A percentile compares a stretch with the other conserved stretches of the same genome.
phyloP scores from a whole-genome alignment of 2,329 filamentous ascomycete genomes.

The Huntiella bhutanensis region DNA sequence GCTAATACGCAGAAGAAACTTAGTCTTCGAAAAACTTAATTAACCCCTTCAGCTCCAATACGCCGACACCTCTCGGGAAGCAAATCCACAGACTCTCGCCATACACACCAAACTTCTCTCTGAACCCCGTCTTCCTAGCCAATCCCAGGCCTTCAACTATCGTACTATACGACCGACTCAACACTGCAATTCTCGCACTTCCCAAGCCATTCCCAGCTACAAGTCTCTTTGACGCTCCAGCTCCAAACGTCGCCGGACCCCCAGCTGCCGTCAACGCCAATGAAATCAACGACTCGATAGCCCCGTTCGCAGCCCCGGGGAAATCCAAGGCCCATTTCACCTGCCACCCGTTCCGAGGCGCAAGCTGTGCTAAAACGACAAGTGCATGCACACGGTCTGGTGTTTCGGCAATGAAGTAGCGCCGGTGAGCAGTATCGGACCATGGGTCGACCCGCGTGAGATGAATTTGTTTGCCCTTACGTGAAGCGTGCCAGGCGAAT shows the following conservation, averaged over 20 bases:
- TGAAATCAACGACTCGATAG: conserved; percentile 68
- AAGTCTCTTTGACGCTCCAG: conserved; percentile 56
- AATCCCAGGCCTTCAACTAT: conserved; percentile 67
- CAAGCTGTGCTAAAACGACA: conserved; percentile 66
- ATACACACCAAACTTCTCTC: conserved; percentile 71
- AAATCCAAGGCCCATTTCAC: conserved; percentile 95
- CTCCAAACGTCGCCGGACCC: conserved; percentile 63
- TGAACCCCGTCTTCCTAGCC: conserved; percentile 71
- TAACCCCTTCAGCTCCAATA: conserved; percentile 66
- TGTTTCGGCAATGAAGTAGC: conserved; percentile 68
- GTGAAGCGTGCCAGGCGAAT: conserved; percentile 57
- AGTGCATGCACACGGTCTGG: conserved; percentile 56
- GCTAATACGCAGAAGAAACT: too few relatives aligned
- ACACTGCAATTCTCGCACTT: conserved; percentile 60
- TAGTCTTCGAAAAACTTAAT: conserved; percentile 61
- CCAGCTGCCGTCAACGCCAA: conserved; percentile 36
- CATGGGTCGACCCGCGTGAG: conserved; percentile 79
- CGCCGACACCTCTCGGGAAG: conserved; percentile 72
- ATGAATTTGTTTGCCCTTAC: conserved; percentile 74
- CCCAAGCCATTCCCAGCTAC: conserved; percentile 65
- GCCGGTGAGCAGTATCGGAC: conserved; percentile 65
- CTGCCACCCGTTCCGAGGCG: conserved; percentile 71
- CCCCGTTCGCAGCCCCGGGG: conserved; percentile 65
- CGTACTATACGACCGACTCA: conserved; percentile 67
- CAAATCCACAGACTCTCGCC: conserved; percentile 79